Evolutionary conservation across 208 protist genomes (phyloP).

Genomic region (Giardia duodenalis): DNA sequence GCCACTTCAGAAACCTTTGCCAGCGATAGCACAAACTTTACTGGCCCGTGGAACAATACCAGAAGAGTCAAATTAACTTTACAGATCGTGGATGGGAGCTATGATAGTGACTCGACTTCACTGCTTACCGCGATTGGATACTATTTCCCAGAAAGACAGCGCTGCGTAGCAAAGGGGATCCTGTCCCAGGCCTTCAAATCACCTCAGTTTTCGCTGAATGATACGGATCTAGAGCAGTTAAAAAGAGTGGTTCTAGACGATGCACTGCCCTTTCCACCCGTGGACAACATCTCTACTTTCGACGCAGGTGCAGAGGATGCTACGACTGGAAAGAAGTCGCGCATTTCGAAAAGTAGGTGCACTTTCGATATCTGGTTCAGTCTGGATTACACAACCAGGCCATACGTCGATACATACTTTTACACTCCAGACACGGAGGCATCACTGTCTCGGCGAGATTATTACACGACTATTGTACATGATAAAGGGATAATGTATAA

Average conservation of each 20-base stretch:
- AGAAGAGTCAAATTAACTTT: no score
- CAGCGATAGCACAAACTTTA: no score
- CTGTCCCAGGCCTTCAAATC: neutral
- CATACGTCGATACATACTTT: neutral
- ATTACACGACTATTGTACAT: neutral
- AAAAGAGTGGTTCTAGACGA: neutral
- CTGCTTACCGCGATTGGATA: no score
- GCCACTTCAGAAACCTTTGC: no score
- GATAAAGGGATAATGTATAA: neutral
- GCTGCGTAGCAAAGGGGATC: no score
- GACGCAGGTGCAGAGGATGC: neutral
- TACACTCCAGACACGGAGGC: neutral
- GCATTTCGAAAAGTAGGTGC: neutral
- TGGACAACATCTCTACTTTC: neutral
- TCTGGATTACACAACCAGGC: neutral
- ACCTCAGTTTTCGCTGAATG: neutral
- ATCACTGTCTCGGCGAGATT: neutral
- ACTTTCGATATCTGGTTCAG: neutral
- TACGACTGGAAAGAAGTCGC: neutral
- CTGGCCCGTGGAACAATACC: no score
- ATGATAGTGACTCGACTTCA: no score
- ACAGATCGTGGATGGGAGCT: no score
- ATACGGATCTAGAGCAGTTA: neutral
- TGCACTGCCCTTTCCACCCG: neutral
- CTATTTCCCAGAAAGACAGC: no score